Percentiles rank a stretch among this genome's conserved stretches.
These are phyloP conservation scores for Pleoardoris graminearum DNA, from an alignment of 2,329 filamentous ascomycete species.

Conservation along the genomic window DNA sequence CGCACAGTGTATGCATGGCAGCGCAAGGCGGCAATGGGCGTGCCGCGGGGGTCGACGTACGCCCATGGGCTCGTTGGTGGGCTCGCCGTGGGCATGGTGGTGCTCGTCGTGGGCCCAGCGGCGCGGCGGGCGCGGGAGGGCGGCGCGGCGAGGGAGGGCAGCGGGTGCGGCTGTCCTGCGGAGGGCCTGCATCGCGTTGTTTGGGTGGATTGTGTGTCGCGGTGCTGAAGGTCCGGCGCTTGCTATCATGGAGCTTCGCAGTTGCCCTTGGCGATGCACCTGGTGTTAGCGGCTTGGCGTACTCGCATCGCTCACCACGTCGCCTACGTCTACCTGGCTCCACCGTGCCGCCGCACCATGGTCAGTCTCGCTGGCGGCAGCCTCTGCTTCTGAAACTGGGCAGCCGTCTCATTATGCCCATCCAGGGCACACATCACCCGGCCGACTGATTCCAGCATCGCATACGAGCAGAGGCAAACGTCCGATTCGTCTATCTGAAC, in stretches of 20 bases:
- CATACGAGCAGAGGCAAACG: no score
- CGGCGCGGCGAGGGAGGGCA: constrained; percentile 44
- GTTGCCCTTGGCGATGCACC: constrained; percentile 6
- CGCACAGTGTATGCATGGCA: neutral
- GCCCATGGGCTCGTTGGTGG: constrained; percentile 55
- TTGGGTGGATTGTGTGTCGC: constrained; percentile 26
- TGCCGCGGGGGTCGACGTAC: constrained; percentile 45
- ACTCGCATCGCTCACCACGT: no score
- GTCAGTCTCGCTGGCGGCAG: no score
- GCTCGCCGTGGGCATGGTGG: constrained; percentile 35
- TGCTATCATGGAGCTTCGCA: constrained; percentile 36
- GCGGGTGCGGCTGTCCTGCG: constrained; percentile 49
- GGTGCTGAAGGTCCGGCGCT: constrained; percentile 24
- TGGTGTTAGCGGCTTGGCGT: constrained; percentile 21
- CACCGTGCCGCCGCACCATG: no score
- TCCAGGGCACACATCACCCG: no score
- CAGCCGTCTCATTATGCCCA: no score
- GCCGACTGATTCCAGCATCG: no score
- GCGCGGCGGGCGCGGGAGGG: constrained; percentile 45
- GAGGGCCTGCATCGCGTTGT: constrained; percentile 50
- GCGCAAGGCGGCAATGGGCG: constrained; percentile 16
- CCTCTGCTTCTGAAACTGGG: no score
- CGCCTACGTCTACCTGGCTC: no score
- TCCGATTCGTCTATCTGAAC: no score
- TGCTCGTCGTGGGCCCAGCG: constrained; percentile 47